phyloP scores from a whole-genome alignment of 306 rosid genomes.

The Bauhinia variegata region DNA sequence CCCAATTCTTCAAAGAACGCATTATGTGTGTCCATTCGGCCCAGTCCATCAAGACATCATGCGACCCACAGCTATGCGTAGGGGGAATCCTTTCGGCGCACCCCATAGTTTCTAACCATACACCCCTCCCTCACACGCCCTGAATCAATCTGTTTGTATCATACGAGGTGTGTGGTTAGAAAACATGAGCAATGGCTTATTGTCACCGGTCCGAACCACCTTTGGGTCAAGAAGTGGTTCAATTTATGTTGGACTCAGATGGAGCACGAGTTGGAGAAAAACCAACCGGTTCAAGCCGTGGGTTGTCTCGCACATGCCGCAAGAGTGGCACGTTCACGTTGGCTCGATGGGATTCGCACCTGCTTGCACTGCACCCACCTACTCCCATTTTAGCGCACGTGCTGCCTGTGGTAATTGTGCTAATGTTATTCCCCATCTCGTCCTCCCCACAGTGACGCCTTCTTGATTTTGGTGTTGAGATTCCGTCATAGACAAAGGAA shows the following conservation, averaged over 20 bases:
- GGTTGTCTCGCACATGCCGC: constrained; percentile 64
- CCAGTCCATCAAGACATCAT: constrained; percentile 81
- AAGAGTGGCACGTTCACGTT: constrained; percentile 50
- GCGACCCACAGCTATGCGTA: constrained; percentile 52
- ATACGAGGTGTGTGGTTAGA: too few relatives aligned
- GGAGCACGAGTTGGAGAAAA: constrained; percentile 90
- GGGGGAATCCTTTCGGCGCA: too few relatives aligned
- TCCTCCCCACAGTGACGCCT: constrained; percentile 67
- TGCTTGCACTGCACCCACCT: constrained; percentile 77
- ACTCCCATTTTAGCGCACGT: constrained; percentile 65
- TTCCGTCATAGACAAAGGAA: constrained; percentile 49
- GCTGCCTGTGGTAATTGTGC: constrained; percentile 54
- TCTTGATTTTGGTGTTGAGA: constrained; percentile 56
- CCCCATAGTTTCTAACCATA: too few relatives aligned
- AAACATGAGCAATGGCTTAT: too few relatives aligned
- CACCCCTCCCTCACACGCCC: too few relatives aligned
- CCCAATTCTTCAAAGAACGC: constrained; percentile 88
- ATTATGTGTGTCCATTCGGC: constrained; percentile 71
- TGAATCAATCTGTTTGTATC: too few relatives aligned
- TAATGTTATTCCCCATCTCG: constrained; percentile 57
- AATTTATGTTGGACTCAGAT: constrained; percentile 76
- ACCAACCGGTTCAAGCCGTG: constrained; percentile 78
- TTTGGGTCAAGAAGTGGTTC: constrained; percentile 83
- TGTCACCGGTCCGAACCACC: constrained; percentile 81
- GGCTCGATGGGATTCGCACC: constrained; percentile 70